Base-by-base conservation (phyloP, 306 rosid species). In the Dalbergia cochinchinensis region DNA sequence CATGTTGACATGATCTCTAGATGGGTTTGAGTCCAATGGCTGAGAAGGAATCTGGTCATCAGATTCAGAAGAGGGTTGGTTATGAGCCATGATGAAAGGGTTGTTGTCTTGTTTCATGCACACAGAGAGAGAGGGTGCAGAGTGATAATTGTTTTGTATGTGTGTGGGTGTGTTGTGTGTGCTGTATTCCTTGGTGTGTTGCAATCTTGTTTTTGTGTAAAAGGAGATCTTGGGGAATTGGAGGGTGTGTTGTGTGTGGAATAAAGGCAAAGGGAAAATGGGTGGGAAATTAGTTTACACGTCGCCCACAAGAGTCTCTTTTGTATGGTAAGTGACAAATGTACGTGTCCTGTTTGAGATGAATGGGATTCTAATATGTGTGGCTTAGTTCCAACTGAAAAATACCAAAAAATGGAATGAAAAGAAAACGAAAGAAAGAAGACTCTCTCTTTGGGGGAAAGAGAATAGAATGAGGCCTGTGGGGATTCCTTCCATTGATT, bases 211-310 rank as follows among this genome's bases (percentile, higher is more conserved):
- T 35, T n/a, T 6, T 34, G 79, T 50, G 42, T 1, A 41, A 48
- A 34, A 37, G 42, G 4, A 77, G 72, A 76, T 58, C 45, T 72
- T 76, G 63, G 71, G 42, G 61, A 74, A 55, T 39, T 11, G 65
- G 53, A 8, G 26, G 45, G 57, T 55, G 58, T 73, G 41, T 34
- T 4, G 74, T 75, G 65, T 53, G 59, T 53, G 60, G 73, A 67
- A 85, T 83, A 61, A 72, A 81, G 78, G 80, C 80, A 26, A 61
- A 64, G 37, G 31, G 63, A 53, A n/a, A 89, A 82, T 84, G 93
- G 83, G 89, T 89, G 96, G 93, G 91, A 85, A 78, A 47, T 85
- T 79, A 71, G 86, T 76, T 84, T 70, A 88, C 97, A 89, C 96
- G 97, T 94, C 89, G 84, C 75, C 50, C 86, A 15, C 65, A 60